Evolutionary conservation across 306 rosid genomes (phyloP).

Genomic region (Cicer yamashitae): DNA sequence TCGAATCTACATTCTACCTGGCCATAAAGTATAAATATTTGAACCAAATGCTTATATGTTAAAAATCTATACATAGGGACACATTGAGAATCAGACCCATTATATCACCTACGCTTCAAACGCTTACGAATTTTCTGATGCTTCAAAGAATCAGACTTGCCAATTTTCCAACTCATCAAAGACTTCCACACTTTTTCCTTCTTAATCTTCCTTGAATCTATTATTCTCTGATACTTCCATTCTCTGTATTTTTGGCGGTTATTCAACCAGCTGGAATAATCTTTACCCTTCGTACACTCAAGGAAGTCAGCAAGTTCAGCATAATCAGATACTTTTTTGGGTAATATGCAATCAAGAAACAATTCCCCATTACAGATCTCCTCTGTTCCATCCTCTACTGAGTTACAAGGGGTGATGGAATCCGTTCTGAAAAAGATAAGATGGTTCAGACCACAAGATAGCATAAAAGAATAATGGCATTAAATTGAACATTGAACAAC

Average conservation of each 20-base stretch:
- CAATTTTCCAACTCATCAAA: conserved; percentile 34
- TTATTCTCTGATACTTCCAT: conserved; percentile 51
- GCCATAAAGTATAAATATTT: not conserved
- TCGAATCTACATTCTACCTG: not conserved
- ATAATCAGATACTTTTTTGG: conserved; percentile 44
- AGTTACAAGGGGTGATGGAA: conserved; percentile 32
- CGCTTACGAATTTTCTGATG: not conserved
- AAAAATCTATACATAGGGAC: conserved; percentile 30
- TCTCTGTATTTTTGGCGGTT: conserved; percentile 48
- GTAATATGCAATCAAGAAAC: conserved; percentile 59
- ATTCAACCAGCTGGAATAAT: conserved; percentile 71
- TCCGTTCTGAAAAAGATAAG: conserved; percentile 41
- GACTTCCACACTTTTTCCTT: conserved; percentile 54
- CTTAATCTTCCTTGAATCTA: conserved; percentile 54
- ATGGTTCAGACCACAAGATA: conserved; percentile 32
- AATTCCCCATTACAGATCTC: conserved; percentile 59
- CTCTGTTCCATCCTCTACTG: conserved; percentile 51
- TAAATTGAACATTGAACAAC: conserved; percentile 26
- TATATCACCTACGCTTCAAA: conserved; percentile 17
- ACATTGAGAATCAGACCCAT: not conserved
- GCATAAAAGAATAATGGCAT: conserved; percentile 16
- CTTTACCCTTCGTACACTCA: conserved; percentile 61
- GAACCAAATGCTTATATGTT: not conserved
- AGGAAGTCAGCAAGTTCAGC: conserved; percentile 71
- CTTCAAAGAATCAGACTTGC: conserved; percentile 14